Evolutionary conservation across 2,329 filamentous ascomycete species (phyloP), one percentile per base, ranked within the genome.

Genomic region (Penicillium sp.): DNA sequence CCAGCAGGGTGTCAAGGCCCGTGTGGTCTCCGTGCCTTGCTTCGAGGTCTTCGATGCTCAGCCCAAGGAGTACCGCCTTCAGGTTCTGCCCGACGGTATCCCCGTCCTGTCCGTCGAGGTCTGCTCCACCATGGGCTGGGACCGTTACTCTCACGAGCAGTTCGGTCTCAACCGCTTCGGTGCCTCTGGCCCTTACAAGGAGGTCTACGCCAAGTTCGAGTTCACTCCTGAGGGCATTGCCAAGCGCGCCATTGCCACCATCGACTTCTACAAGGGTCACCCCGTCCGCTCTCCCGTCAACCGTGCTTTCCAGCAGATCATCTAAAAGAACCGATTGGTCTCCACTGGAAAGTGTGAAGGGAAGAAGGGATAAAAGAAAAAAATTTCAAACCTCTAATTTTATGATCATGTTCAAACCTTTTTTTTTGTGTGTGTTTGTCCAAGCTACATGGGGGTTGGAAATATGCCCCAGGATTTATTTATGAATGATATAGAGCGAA

Each of bases 171-270:
- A 98, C 86, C 84, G 93, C 71, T 98, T 98, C 74, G 93, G 93
- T 83, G 91, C 91, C 60, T 95, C 88, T 48, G 93, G 91, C 66
- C 86, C 91, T 60, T 97, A 97, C 81, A 91, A 91, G 85, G 85
- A 97, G 66, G 90, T 98, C 53, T 98, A 98, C 82, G 86, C 88
- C 87, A 97, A 96, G 83, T 98, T 98, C 76, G 93, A 97, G 75
- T 97, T 98, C 80, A 98, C 91, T 43, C 88, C 93, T 46, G 91
- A 95, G 76, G 93, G 93, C 59, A 87, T 98, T 70, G 79, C 88
- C 76, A 96, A 97, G 86, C 90, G 93, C 65, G 93, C 91, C 52
- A 73, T 89, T 56, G 85, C 86, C 61, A 98, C 93, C 56, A 78
- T 97, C 66, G 84, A 97, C 70, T 98, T 96, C 84, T 98, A 90